phyloP scores from a whole-genome alignment of 2,329 filamentous ascomycete genomes.

The Camptophora hylomeconis region DNA sequence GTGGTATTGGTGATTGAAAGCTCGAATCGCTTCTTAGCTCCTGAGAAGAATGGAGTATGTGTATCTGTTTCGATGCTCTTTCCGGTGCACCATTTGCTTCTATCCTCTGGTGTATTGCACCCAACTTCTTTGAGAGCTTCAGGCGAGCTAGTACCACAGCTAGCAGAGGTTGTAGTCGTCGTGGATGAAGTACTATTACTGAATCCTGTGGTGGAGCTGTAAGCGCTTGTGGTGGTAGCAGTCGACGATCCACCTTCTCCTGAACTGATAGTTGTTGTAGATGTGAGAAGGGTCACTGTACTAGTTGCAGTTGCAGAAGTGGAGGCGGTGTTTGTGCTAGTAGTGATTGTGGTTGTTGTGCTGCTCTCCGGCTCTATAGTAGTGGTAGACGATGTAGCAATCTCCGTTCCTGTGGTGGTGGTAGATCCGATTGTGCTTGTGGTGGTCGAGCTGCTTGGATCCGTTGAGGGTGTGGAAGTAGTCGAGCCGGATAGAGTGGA shows the following conservation, averaged over 20 bases:
- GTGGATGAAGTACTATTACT: not conserved
- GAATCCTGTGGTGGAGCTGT: conserved; percentile 3
- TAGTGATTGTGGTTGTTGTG: conserved; percentile 1
- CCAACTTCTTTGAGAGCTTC: conserved; percentile 4
- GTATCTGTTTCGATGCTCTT: conserved; percentile 11
- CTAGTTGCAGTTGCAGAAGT: not conserved
- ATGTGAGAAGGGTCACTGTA: not conserved
- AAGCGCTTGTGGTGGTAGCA: conserved; percentile 5
- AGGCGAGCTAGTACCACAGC: conserved; percentile 2
- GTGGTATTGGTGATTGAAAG: conserved; percentile 7
- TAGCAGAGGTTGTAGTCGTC: conserved; percentile 3
- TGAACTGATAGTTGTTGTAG: conserved; percentile 1
- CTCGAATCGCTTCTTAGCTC: conserved; percentile 10
- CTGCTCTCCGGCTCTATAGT: not conserved
- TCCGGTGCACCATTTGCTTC: conserved; percentile 11
- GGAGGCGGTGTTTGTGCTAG: not conserved
- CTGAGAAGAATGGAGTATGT: conserved; percentile 5
- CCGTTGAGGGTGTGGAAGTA: conserved; percentile 3
- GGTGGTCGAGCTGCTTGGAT: not conserved
- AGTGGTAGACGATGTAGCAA: conserved; percentile 2
- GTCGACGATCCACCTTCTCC: conserved; percentile 1
- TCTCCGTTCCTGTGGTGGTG: conserved; percentile 3
- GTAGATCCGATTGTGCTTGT: conserved; percentile 1
- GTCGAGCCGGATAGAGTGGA: conserved; percentile 4
- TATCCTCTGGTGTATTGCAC: conserved; percentile 10